These are phyloP conservation scores for Hibiscus syriacus DNA, from an alignment of 345 rosid species.

Conservation along the genomic window DNA sequence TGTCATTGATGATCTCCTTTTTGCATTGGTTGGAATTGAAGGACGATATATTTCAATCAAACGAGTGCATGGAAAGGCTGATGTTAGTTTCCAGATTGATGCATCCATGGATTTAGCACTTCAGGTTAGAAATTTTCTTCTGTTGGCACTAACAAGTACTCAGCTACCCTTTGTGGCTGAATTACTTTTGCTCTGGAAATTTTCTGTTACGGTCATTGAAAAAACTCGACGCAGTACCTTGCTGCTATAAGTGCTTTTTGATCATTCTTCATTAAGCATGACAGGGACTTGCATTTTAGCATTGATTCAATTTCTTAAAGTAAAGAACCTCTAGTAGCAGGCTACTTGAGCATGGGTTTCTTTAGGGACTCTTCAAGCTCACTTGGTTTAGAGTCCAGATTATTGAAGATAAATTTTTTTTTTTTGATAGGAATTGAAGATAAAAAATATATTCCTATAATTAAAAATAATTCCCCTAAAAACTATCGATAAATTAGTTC, in stretches of 20 bases:
- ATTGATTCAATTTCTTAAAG: neutral
- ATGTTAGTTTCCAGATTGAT: conserved; percentile 69
- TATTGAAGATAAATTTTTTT: conserved; percentile 2
- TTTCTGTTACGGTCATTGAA: neutral
- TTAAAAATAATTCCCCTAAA: neutral
- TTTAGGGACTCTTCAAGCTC: neutral
- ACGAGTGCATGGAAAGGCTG: conserved; percentile 54
- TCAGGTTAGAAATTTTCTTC: conserved; percentile 41
- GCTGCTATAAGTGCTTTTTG: neutral
- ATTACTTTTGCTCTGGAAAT: neutral
- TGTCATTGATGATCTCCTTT: conserved; percentile 82
- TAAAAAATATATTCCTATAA: neutral
- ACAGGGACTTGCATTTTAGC: neutral
- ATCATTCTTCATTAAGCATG: neutral
- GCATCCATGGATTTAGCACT: conserved; percentile 89
- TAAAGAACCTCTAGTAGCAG: neutral
- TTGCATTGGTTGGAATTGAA: conserved; percentile 91
- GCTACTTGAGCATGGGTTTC: neutral
- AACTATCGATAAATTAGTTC: neutral
- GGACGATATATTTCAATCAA: conserved; percentile 79
- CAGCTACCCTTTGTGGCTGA: neutral
- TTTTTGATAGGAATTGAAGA: no score
- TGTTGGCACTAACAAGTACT: neutral
- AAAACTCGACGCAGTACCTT: neutral
- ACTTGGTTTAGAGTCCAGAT: neutral